Conservation (phyloP, 257 asterid species). For the Solanum infundibuliforme region DNA sequence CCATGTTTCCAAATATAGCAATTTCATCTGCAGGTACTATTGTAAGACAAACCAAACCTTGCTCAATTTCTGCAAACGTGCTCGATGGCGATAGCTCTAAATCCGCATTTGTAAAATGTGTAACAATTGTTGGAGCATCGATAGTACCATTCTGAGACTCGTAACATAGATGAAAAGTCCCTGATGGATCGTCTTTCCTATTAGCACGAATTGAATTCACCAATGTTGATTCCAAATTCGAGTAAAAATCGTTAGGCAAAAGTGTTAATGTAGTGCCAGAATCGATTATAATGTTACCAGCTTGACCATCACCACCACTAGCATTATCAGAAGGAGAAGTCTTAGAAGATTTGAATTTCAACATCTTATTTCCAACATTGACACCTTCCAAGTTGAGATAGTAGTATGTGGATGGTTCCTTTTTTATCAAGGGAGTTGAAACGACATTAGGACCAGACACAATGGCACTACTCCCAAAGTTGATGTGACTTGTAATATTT, state of each 20-base stretch:
- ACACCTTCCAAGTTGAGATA: background rate
- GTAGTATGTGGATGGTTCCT: background rate
- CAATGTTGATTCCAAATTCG: background rate
- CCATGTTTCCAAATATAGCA: conserved; percentile 38
- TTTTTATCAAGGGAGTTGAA: background rate
- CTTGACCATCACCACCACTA: background rate
- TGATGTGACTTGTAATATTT: background rate
- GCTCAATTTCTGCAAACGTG: background rate
- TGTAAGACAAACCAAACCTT: background rate
- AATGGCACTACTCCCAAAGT: conserved; percentile 4
- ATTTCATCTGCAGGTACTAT: background rate
- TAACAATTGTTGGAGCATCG: background rate
- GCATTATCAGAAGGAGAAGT: background rate
- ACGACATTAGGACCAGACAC: background rate
- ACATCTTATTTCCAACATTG: background rate
- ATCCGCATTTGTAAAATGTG: conserved; percentile 7
- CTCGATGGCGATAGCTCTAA: background rate
- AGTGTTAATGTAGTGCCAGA: conserved; percentile 33
- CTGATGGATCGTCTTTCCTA: background rate
- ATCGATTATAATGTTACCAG: conserved; percentile 28
- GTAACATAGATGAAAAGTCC: background rate
- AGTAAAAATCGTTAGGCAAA: conserved; percentile 1
- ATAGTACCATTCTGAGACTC: background rate
- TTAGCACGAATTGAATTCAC: background rate
- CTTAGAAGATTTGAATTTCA: background rate